phyloP scores from a whole-genome alignment of 192 early-diverging fungal species.

The Thamnidium elegans region DNA sequence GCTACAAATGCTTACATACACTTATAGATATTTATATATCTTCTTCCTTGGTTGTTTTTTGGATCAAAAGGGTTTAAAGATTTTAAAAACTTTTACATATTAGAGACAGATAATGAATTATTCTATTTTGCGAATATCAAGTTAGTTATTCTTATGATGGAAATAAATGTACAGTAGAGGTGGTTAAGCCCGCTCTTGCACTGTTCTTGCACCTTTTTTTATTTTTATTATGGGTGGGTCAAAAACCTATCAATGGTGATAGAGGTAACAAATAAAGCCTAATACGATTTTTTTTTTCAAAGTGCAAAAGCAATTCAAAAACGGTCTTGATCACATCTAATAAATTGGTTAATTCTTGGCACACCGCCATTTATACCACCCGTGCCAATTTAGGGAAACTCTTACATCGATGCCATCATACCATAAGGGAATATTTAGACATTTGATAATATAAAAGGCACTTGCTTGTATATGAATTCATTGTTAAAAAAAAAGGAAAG shows the following conservation, averaged over 20 bases:
- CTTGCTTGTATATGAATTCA: too few relatives aligned
- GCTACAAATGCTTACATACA: constrained; percentile 11
- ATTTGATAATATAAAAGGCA: too few relatives aligned
- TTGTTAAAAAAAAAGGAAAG: too few relatives aligned
- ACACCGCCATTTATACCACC: too few relatives aligned
- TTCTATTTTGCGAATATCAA: constrained; percentile 10
- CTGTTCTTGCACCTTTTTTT: constrained; percentile 3
- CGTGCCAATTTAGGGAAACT: too few relatives aligned
- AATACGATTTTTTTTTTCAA: constrained; percentile 3
- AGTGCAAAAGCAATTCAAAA: constrained; percentile 17
- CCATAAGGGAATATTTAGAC: too few relatives aligned
- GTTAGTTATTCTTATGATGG: constrained; percentile 11
- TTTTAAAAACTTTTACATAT: constrained; percentile 7
- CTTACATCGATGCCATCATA: too few relatives aligned
- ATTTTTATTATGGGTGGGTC: constrained; percentile 2
- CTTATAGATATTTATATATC: constrained; percentile 2
- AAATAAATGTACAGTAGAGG: constrained; percentile 12
- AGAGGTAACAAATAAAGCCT: constrained; percentile 15
- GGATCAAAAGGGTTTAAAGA: background rate
- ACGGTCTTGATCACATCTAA: constrained; percentile 12
- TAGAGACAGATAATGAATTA: background rate
- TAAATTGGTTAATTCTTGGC: too few relatives aligned
- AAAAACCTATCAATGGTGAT: background rate
- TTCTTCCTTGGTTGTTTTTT: background rate
- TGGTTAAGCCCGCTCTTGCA: background rate